Base-by-base conservation (phyloP, 2,329 filamentous ascomycete genomes). In the Pseudopithomyces chartarum region DNA sequence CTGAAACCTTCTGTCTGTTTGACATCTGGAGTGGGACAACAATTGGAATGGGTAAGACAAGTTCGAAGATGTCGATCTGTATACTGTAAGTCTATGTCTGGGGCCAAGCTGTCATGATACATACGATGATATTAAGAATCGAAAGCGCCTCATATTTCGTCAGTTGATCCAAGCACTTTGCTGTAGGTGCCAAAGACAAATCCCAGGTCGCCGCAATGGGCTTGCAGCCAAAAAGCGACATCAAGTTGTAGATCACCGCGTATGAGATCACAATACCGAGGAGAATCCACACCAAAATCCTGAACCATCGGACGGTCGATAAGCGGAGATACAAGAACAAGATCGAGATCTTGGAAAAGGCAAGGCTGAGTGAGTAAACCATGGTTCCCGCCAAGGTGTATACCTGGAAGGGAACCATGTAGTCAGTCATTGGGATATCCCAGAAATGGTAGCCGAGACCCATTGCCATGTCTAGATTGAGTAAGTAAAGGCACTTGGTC, bases 401-500 rank as follows among this genome's bases (percentile, higher is more conserved):
- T 6, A 52, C 40, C 17, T 49, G 47, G 23, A 57, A 57, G 13
- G 40, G 15, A 7, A 40, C 40, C 36, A 49, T 39, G n/a, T 23
- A 60, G 17, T 40, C 33, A 12, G 49, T 36, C 20, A 23, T 44
- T 13, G 44, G 47, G 3, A 57, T 51, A 7, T 60, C 57, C 46
- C 57, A 59, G 5, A 54, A 44, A n/a, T 55, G 47, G 23, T 60
- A 60, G 2, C 57, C 54, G 32, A 57, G 57, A 15, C 51, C 57
- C 33, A 50, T 15, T 2, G 23, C 20, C 51, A 60, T 57, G 23
- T 57, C 47, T 55, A 20, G 22, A 38, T 8, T 11, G 4, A 6
- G 17, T 47, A 17, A 47, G 44, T 22, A 34, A n/a, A 20, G 22
- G n/a, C 4, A 19, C 15, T 6, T 6, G 4, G 26, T 7, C 13